A percentile compares a stretch with the other conserved stretches of the same genome.
Conservation (phyloP, 495 filamentous ascomycete genomes). For the Neurospora africana region DNA sequence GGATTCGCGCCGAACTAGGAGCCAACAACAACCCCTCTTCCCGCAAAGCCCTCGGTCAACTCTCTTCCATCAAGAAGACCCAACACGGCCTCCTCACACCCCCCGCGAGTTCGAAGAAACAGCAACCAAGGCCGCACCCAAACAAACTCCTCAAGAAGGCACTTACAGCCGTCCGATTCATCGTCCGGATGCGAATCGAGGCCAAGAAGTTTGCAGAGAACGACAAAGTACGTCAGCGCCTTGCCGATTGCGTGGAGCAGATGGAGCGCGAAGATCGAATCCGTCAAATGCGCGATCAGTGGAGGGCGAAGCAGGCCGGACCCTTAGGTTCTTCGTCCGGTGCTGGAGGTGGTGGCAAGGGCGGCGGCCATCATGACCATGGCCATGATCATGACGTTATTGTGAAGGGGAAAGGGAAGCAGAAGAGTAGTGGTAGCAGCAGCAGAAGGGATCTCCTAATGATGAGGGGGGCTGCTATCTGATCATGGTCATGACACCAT, state of each 20-base stretch:
- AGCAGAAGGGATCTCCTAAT: background rate
- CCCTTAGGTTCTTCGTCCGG: background rate
- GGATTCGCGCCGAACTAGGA: conserved; percentile 45
- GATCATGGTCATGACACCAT: background rate
- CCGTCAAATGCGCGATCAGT: conserved; percentile 20
- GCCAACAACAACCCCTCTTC: conserved; percentile 19
- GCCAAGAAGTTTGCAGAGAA: conserved; percentile 30
- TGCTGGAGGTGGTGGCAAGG: background rate
- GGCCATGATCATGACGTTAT: background rate
- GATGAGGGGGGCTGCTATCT: background rate
- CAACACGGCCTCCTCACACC: background rate
- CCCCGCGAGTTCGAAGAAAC: conserved; percentile 6
- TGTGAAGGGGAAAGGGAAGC: background rate
- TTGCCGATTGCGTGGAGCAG: conserved; percentile 29
- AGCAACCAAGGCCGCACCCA: background rate
- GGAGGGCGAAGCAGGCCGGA: conserved; percentile 10
- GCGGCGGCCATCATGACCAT: background rate
- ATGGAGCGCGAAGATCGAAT: conserved; percentile 26
- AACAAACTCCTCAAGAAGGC: conserved; percentile 16
- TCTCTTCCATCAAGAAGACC: conserved; percentile 3
- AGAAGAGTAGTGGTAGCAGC: background rate
- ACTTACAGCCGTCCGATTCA: conserved; percentile 25
- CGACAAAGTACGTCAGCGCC: conserved; percentile 26
- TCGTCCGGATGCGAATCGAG: conserved; percentile 31
- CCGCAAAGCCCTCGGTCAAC: conserved; percentile 13